These are phyloP conservation scores for Apostasia shenzhenica DNA, from an alignment of 106 monocot genomes.

Conservation along the genomic window DNA sequence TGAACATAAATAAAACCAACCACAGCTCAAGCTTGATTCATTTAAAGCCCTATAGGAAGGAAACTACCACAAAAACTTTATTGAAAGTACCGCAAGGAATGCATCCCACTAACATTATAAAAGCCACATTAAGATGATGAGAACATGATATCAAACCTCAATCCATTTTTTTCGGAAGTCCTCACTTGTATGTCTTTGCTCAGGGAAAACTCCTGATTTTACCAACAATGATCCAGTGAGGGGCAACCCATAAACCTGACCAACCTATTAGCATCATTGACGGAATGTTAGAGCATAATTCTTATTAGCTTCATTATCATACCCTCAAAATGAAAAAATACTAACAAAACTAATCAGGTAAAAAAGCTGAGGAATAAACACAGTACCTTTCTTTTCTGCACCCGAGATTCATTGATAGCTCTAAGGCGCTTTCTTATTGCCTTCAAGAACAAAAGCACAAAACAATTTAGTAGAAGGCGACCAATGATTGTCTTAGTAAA, in stretches of 20 bases:
- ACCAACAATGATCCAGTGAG: conserved; percentile 73
- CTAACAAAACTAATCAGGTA: neutral
- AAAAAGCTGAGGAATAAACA: neutral
- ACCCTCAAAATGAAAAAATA: neutral
- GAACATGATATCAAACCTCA: conserved; percentile 44
- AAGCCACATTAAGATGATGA: neutral
- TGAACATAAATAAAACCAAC: too few relatives aligned
- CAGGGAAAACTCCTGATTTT: conserved; percentile 77
- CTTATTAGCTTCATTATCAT: too few relatives aligned
- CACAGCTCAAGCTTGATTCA: too few relatives aligned
- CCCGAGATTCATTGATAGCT: conserved; percentile 93
- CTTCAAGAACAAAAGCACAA: conserved; percentile 23
- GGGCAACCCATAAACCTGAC: conserved; percentile 93
- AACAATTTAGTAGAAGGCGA: neutral
- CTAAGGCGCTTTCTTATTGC: conserved; percentile 72
- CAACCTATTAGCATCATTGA: conserved; percentile 50
- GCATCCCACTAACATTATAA: neutral
- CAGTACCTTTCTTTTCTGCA: conserved; percentile 84
- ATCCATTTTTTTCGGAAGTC: conserved; percentile 88
- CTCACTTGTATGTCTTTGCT: conserved; percentile 67
- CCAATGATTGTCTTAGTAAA: neutral
- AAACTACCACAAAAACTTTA: too few relatives aligned
- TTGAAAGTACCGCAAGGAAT: too few relatives aligned
- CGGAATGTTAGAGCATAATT: neutral
- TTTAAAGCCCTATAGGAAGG: too few relatives aligned